phyloP scores from a whole-genome alignment of 805 yeast species.

The Ogataea nonfermentans region DNA sequence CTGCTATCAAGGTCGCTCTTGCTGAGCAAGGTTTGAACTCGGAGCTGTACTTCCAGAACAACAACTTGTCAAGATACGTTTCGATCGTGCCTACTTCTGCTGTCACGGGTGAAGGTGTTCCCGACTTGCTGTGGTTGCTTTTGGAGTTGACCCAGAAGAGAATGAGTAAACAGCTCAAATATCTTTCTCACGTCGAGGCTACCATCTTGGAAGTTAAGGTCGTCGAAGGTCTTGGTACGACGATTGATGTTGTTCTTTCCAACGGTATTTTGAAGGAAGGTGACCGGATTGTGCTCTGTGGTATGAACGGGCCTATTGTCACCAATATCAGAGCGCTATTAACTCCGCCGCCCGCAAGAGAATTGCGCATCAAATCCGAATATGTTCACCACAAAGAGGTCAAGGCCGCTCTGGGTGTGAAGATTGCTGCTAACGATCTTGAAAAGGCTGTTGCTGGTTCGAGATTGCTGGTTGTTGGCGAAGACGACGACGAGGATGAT shows the following conservation, averaged over 20 bases:
- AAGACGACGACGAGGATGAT: constrained; percentile 97
- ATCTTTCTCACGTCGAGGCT: constrained; percentile 90
- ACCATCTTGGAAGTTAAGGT: constrained; percentile 97
- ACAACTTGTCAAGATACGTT: constrained; percentile 88
- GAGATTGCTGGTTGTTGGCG: constrained; percentile 89
- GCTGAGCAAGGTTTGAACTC: constrained; percentile 99
- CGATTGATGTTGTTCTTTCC: constrained; percentile 96
- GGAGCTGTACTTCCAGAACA: constrained; percentile 93
- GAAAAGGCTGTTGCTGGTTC: constrained; percentile 99
- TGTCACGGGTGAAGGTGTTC: constrained; percentile 99
- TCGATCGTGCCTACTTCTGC: constrained; percentile 99
- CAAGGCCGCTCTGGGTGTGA: constrained; percentile 98
- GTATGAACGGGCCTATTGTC: constrained; percentile 97
- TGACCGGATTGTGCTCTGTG: constrained; percentile 93
- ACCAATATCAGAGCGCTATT: constrained; percentile 93
- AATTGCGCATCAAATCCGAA: constrained; percentile 93
- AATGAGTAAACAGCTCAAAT: constrained; percentile 98
- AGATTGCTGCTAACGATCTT: constrained; percentile 95
- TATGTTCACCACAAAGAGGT: constrained; percentile 96
- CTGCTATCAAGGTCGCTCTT: constrained; percentile 81
- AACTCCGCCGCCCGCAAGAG: constrained; percentile 97
- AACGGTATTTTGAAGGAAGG: constrained; percentile 95
- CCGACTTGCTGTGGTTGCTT: constrained; percentile 93
- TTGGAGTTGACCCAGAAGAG: constrained; percentile 96
- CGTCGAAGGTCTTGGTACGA: constrained; percentile 97